Conservation (phyloP, 768 basidiomycete genomes). For the Russula vinacea region DNA sequence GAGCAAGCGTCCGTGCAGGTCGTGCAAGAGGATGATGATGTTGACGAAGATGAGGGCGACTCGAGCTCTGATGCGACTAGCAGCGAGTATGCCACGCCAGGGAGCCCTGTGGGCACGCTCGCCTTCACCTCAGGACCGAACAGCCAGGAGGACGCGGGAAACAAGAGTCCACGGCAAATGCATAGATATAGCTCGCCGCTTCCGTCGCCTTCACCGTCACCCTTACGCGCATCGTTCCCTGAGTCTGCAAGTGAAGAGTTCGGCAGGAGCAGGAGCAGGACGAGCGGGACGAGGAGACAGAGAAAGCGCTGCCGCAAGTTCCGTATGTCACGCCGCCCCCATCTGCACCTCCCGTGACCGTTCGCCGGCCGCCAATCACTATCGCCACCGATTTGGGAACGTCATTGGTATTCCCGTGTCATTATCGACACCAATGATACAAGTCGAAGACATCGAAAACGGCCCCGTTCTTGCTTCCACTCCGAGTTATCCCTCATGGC, state of each 20-base stretch:
- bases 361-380: constrained; percentile 4
- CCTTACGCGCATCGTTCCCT: constrained; percentile 22
- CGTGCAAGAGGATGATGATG: constrained; percentile 9
- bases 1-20: background rate
- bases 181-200: constrained; percentile 2
- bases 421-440: background rate
- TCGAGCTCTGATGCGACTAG: constrained; percentile 14
- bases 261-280: background rate
- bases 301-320: background rate
- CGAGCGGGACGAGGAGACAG: background rate
- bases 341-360: background rate
- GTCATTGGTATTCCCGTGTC: background rate
- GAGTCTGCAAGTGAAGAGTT: background rate
- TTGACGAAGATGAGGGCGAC: constrained; percentile 7
- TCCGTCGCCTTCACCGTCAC: constrained; percentile 20
- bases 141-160: constrained; percentile 24
- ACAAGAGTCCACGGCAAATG: constrained; percentile 17
- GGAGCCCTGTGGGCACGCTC: constrained; percentile 19
- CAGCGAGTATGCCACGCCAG: constrained; percentile 11
- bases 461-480: constrained; percentile 25
- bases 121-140: constrained; percentile 27
- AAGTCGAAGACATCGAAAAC: background rate
- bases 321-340: constrained; percentile 11
- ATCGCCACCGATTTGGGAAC: background rate
- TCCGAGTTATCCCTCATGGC: constrained; percentile 59